Evolutionary conservation across 2,329 filamentous ascomycete genomes (phyloP).

Genomic region (Diaporthe sp.): DNA sequence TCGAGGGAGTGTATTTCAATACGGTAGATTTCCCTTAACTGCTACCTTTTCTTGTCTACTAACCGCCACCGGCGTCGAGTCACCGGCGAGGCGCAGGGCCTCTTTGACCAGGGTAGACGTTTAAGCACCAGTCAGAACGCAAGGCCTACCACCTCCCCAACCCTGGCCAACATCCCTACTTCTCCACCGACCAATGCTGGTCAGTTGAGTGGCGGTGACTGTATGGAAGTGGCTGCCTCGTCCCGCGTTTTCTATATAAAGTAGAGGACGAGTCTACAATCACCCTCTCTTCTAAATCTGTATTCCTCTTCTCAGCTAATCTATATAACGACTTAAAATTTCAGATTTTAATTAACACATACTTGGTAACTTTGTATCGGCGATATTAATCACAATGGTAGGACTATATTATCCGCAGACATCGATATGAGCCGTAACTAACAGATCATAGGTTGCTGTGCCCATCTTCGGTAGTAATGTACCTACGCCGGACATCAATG

Average conservation of each 20-base stretch:
- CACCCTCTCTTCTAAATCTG: background rate
- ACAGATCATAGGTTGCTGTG: background rate
- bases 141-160: background rate
- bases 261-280: background rate
- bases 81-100: background rate
- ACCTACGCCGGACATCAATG: background rate
- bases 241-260: background rate
- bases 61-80: background rate
- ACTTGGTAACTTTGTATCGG: background rate
- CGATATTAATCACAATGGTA: background rate
- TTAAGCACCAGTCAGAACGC: background rate
- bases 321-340: background rate
- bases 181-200: background rate
- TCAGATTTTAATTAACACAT: background rate
- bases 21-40: background rate
- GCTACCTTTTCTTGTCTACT: background rate
- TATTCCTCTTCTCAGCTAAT: too few relatives aligned
- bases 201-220: background rate
- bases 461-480: background rate
- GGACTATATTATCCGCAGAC: background rate
- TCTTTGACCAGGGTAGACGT: background rate
- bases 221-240: background rate
- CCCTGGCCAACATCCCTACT: background rate
- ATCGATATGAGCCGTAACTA: background rate
- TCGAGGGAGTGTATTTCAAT: background rate